Evolutionary conservation across 2,329 filamentous ascomycete species (phyloP).

Genomic region (Geosmithia morbida): DNA sequence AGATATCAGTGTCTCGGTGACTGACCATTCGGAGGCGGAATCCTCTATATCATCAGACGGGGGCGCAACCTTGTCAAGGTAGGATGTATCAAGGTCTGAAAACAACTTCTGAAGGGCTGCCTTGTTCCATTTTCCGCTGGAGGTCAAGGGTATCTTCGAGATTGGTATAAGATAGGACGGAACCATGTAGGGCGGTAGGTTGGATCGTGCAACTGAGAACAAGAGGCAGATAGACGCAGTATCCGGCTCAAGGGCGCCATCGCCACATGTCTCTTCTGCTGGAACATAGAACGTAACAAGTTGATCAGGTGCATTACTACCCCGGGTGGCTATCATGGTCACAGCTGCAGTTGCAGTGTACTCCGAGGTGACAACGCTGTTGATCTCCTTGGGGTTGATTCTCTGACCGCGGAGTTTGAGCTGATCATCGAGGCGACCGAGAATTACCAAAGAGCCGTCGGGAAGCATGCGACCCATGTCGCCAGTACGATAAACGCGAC

Average conservation of each 20-base stretch:
- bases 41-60: conserved; percentile 13
- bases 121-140: conserved; percentile 62
- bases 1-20: conserved; percentile 41
- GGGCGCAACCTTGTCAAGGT: conserved; percentile 22
- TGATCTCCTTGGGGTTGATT: conserved; percentile 68
- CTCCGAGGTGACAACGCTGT: conserved; percentile 40
- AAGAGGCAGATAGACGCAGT: conserved; percentile 25
- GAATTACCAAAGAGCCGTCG: conserved; percentile 60
- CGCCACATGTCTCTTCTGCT: conserved; percentile 8
- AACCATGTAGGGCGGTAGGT: conserved; percentile 64
- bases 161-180: conserved; percentile 62
- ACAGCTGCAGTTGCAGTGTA: conserved; percentile 43
- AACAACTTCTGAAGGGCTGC: conserved; percentile 34
- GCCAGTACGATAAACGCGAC: conserved; percentile 67
- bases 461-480: conserved; percentile 68
- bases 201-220: conserved; percentile 35
- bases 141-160: conserved; percentile 52
- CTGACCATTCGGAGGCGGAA: conserved; percentile 29
- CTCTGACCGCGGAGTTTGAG: conserved; percentile 70
- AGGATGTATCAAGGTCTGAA: conserved; percentile 22
- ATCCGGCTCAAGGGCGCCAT: conserved; percentile 22
- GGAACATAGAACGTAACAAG: conserved; percentile 60
- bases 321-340: conserved; percentile 40
- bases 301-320: conserved; percentile 26
- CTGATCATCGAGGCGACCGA: conserved; percentile 64